phyloP scores from a whole-genome alignment of 2,329 filamentous ascomycete species.

The Emergomyces orientalis region DNA sequence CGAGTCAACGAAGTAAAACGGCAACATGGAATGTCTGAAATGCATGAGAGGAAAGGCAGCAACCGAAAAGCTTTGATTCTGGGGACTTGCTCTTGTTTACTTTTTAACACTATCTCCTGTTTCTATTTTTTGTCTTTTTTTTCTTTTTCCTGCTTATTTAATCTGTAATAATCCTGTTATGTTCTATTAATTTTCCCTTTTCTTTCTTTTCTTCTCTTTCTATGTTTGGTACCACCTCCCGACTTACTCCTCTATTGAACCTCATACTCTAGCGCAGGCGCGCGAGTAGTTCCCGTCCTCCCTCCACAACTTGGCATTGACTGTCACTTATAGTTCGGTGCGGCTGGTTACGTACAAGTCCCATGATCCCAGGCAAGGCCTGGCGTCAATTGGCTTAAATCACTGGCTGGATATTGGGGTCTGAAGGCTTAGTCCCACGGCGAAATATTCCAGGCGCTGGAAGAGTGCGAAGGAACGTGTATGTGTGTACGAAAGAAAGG shows the following conservation, averaged over 20 bases:
- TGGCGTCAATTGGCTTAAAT: background rate
- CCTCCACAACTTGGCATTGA: background rate
- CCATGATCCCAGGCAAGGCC: background rate
- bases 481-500: background rate
- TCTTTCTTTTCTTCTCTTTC: background rate
- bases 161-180: background rate
- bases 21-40: background rate
- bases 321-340: background rate
- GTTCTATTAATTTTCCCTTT: background rate
- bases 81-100: background rate
- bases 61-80: background rate
- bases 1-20: background rate
- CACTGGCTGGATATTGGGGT: background rate
- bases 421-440: background rate
- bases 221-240: background rate
- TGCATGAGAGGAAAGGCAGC: background rate
- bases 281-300: background rate
- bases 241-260: background rate
- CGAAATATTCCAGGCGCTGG: background rate
- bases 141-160: background rate
- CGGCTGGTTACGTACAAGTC: background rate
- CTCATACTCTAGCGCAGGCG: background rate
- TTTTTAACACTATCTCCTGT: background rate
- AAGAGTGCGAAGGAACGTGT: background rate
- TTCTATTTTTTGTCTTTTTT: no score